Percentiles rank a stretch among this genome's conserved stretches.
phyloP scores from a whole-genome alignment of 1,284 basidiomycete species.

The Puccinia sorghi region DNA sequence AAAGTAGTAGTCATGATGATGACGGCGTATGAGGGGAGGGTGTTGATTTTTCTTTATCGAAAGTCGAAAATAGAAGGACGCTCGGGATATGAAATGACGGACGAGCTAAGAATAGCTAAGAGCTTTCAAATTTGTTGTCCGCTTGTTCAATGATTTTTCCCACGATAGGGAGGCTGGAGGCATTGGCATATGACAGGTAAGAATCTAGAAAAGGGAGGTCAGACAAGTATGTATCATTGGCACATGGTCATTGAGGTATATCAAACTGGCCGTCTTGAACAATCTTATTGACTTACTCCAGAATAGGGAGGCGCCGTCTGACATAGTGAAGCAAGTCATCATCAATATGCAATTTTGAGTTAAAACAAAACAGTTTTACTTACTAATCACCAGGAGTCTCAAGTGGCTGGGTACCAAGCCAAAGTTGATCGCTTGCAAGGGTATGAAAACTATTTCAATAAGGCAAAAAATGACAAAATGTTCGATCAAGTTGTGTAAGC shows the following conservation, averaged over 20 bases:
- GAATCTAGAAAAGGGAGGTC: conserved; percentile 11
- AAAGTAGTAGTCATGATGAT: no score
- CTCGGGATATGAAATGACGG: no score
- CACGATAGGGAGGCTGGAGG: conserved; percentile 16
- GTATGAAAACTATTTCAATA: conserved; percentile 20
- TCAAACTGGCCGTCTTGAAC: background rate
- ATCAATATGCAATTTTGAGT: background rate
- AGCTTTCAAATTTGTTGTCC: background rate
- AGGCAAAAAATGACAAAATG: background rate
- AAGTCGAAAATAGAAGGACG: background rate
- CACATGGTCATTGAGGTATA: background rate
- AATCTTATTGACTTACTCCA: conserved; percentile 36
- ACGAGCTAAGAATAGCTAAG: background rate
- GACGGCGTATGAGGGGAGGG: background rate
- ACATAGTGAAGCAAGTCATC: background rate
- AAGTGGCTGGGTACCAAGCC: conserved; percentile 36
- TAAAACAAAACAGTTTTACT: background rate
- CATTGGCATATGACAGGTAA: conserved; percentile 43
- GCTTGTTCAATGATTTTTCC: conserved; percentile 4
- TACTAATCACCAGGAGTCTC: conserved; percentile 40
- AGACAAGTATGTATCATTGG: background rate
- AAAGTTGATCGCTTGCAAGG: conserved; percentile 43
- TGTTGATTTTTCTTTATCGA: background rate
- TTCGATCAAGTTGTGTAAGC: background rate
- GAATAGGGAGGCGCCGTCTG: conserved; percentile 40